Base-by-base conservation (phyloP, 2,329 filamentous ascomycete species). In the Talaromyces sp. region DNA sequence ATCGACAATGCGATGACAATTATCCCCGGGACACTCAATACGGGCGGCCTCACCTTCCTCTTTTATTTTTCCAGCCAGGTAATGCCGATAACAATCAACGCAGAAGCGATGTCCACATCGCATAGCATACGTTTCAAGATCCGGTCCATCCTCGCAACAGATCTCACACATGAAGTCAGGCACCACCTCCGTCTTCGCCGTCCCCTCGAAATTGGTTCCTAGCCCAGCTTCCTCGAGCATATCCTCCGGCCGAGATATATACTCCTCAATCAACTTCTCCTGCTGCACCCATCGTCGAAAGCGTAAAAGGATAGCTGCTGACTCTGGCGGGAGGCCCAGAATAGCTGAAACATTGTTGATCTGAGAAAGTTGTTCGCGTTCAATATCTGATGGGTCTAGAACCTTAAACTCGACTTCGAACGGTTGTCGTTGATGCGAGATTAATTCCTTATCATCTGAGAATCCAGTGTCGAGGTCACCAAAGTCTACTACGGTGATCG, bases 101-200 rank as follows among this genome's bases (percentile, higher is more conserved):
- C 94, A 99, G 72, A 94, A 99, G 46, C 94, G 84, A 72, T 99
- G 94, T 1, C 87, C 90, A 71, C 94, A 99, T 68, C 90, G 96
- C 84, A 99, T 90, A 22, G 93, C 91, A 74, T 97, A 97, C 2
- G 90, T 91, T 70, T 90, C 73, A 17, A 97, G 76, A 1, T 83
- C 86, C 0, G 85, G 80, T 17, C 83, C 88, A 60, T 99, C 94
- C 66, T 97, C 92, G 72, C 89, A 97, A 77, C 94, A 99, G 60
- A 99, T 99, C 56, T 96, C 91, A 75, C 94, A 99, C 65, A 84
- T 80, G 71, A 99, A 99, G 8, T 86, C 91, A 13, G 84, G 80
- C 16, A 93, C 77, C 14, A 80, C 77, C 69, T 92, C 84, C 3
- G 95, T 81, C 66, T 84, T 86, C 2, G 90, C 88, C 10, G 82